Evolutionary conservation across 192 early-diverging fungal genomes (phyloP), one percentile per base, ranked within the genome.

Genomic region (Spizellomyces sp.): DNA sequence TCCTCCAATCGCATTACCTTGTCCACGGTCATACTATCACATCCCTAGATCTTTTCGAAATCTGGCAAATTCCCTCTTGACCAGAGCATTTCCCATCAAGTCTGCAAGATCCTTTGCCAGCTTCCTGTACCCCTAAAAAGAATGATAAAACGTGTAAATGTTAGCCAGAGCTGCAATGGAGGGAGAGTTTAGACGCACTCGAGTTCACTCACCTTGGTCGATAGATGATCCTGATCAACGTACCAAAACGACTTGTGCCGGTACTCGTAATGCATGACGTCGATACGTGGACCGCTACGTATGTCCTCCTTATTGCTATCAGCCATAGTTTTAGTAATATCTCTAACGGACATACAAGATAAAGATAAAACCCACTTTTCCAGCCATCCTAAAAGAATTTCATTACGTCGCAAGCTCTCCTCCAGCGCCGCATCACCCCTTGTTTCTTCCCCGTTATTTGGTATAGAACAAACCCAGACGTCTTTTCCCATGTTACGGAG

Each of bases 111-210:
- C 82, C 60, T 79, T 79, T 17, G 75, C 68, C 5, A 84, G 48
- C 63, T 84, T 84, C n/a, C 48, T 22, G 61, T 84, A 84, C 9
- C 77, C 82, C 82, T 83, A 41, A 7, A 66, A 15, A n/a, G n/a
- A n/a, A 67, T 42, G 59, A 61, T 19, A 42, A 22, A 12, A 42
- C 54, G 3, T 55, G 15, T n/a, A 54, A 4, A 54, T 54, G 4
- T 54, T 4, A 54, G 50, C 50, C 12, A 54, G 50, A 54, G 50
- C 50, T 54, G 50, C 4, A 10, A 52, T 52, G 9, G n/a, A 52
- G n/a, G 27, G 27, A 36, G 27, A 36, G 27, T 36, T 36, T 0
- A 36, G 27, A 36, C 27, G 17, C 50, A 54, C 17, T 19, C 12
- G 12, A 12, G 50, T 1, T n/a, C 0, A n/a, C 70, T 22, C 52